Evolutionary conservation across 306 rosid genomes (phyloP).

Genomic region (Cicer judaicum): DNA sequence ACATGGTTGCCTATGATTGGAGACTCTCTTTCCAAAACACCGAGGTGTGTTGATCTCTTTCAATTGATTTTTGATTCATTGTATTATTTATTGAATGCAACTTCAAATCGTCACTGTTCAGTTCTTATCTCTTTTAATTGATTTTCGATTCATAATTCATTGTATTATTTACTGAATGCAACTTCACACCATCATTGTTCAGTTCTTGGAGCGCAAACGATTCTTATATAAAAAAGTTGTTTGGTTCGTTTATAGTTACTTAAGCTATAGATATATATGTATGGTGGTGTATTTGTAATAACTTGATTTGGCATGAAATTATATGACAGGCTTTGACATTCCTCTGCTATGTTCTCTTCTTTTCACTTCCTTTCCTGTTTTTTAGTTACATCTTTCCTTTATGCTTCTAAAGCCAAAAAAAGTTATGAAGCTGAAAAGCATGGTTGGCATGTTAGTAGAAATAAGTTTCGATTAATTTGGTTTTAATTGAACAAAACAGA

Average conservation of each 20-base stretch:
- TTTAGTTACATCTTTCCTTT: background rate
- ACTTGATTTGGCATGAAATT: background rate
- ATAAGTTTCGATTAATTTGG: conserved; percentile 44
- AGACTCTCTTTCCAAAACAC: conserved; percentile 86
- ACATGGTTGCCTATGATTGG: conserved; percentile 87
- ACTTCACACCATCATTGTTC: no score
- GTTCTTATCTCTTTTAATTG: no score
- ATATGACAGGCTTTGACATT: no score
- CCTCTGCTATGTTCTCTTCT: background rate
- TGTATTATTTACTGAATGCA: no score
- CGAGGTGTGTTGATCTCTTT: conserved; percentile 54
- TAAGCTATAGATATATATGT: background rate
- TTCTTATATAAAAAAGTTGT: background rate
- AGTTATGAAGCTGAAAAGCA: background rate
- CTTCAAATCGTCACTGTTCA: background rate
- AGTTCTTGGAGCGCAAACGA: background rate
- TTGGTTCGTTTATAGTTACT: background rate
- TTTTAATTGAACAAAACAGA: conserved; percentile 57
- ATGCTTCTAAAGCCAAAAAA: conserved; percentile 14
- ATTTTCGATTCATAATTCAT: no score
- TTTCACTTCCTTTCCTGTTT: background rate
- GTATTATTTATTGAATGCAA: conserved; percentile 13
- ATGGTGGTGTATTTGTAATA: background rate
- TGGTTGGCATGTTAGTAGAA: conserved; percentile 2
- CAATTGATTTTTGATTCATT: background rate